A percentile compares a stretch with the other conserved stretches of the same genome.
phyloP scores from a whole-genome alignment of 192 early-diverging fungal species.

The Geosiphon pyriformis region DNA sequence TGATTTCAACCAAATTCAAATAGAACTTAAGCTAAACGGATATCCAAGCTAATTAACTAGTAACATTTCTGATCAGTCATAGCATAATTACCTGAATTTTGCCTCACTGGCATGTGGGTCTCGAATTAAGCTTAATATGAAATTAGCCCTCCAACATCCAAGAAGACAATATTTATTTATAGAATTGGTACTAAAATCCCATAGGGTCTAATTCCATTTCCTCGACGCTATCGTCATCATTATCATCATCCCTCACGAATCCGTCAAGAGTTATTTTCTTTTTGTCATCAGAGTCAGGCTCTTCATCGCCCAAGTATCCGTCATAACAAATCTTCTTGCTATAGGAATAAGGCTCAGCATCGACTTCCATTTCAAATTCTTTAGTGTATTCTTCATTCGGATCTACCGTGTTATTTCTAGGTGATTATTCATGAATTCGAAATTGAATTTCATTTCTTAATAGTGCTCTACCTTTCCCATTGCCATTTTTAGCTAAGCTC shows the following conservation, averaged over 20 bases:
- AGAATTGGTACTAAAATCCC: too few species aligned
- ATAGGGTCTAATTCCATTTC: not conserved
- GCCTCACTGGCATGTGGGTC: too few species aligned
- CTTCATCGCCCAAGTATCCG: not conserved
- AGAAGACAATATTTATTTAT: too few species aligned
- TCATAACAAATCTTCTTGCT: not conserved
- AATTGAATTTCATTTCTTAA: not conserved
- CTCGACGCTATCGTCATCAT: constrained; percentile 1
- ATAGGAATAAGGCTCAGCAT: not conserved
- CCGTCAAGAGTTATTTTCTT: not conserved
- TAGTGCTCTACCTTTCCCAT: not conserved
- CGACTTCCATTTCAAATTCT: constrained; percentile 1
- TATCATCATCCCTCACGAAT: not conserved
- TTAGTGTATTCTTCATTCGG: not conserved
- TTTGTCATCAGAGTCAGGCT: too few species aligned
- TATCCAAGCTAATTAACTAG: too few species aligned
- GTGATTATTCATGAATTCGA: not conserved
- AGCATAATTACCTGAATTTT: too few species aligned
- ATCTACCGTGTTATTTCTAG: not conserved
- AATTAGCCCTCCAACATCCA: too few species aligned
- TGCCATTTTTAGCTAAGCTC: not conserved
- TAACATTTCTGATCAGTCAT: too few species aligned
- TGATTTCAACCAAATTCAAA: too few species aligned
- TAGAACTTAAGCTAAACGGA: too few species aligned
- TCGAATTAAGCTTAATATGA: too few species aligned